Conservation (phyloP, 768 basidiomycete genomes). For the Mycena crocata region DNA sequence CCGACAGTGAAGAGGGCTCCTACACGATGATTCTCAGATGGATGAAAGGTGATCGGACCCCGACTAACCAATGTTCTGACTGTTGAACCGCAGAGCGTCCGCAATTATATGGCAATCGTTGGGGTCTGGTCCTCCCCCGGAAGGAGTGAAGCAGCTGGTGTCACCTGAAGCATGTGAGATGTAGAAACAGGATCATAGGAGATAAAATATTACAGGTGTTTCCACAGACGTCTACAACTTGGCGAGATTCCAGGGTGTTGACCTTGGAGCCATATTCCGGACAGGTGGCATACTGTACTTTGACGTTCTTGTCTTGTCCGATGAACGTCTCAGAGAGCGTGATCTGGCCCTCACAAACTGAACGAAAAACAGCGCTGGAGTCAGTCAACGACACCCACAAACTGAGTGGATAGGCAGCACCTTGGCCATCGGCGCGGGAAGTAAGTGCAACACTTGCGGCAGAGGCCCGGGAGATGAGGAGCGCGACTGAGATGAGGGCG, state of each 20-base stretch:
- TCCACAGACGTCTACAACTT: slow-evolving; percentile 55
- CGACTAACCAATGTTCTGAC: slow-evolving; percentile 56
- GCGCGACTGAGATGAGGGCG: slow-evolving; percentile 13
- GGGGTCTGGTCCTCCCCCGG: slow-evolving; percentile 60
- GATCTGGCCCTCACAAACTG: slow-evolving; percentile 38
- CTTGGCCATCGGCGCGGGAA: background rate
- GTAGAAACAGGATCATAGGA: background rate
- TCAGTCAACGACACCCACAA: background rate
- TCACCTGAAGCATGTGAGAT: slow-evolving; percentile 40
- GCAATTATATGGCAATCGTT: slow-evolving; percentile 62
- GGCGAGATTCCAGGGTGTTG: slow-evolving; percentile 35
- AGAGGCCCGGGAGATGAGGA: slow-evolving; percentile 7
- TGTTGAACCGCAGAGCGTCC: slow-evolving; percentile 59
- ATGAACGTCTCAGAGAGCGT: slow-evolving; percentile 48
- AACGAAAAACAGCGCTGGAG: background rate
- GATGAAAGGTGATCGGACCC: background rate
- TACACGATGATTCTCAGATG: slow-evolving; percentile 25
- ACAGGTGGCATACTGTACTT: slow-evolving; percentile 50
- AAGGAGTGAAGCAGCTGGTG: slow-evolving; percentile 58
- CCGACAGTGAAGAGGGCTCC: slow-evolving; percentile 47
- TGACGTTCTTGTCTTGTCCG: slow-evolving; percentile 57
- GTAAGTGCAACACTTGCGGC: slow-evolving; percentile 1
- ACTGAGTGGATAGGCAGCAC: background rate
- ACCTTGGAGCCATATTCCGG: slow-evolving; percentile 29
- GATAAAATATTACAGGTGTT: slow-evolving; percentile 46